Conservation (phyloP, 140 eudicot genomes). For the Ambrosia hybrid region DNA sequence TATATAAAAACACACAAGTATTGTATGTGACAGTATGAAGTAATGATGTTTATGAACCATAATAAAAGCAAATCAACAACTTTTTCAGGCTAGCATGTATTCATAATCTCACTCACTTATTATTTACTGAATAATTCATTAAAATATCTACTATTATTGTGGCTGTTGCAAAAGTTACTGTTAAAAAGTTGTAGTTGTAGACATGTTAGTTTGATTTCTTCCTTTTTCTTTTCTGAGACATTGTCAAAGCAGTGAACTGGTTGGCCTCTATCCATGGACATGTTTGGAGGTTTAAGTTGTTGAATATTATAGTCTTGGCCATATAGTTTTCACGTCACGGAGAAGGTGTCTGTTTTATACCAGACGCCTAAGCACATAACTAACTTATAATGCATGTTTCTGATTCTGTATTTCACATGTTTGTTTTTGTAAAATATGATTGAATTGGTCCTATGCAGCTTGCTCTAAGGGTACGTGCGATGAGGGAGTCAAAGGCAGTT, state of each 20-base stretch:
- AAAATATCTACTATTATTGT: no score
- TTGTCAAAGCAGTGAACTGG: no score
- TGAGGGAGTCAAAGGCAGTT: slow-evolving; percentile 77
- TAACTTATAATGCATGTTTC: not conserved
- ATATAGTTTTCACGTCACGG: not conserved
- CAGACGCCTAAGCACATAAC: not conserved
- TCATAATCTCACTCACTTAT: no score
- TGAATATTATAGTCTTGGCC: no score
- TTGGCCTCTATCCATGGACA: no score
- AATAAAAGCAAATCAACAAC: no score
- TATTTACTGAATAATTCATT: no score
- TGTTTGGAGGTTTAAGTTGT: no score
- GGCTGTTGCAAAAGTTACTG: not conserved
- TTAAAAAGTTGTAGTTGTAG: not conserved
- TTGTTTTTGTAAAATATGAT: slow-evolving; percentile 6
- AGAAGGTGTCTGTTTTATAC: not conserved
- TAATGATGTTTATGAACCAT: no score
- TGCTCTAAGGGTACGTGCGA: slow-evolving; percentile 84
- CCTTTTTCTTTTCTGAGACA: not conserved
- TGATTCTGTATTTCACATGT: not conserved
- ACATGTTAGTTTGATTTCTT: not conserved
- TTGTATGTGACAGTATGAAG: no score
- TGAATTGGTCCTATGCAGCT: slow-evolving; percentile 52
- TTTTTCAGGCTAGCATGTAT: no score
- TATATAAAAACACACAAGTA: no score